Percentiles rank a stretch among this genome's conserved stretches.
Evolutionary conservation across 2,329 filamentous ascomycete genomes (phyloP).

Genomic region (Coniella vitis): DNA sequence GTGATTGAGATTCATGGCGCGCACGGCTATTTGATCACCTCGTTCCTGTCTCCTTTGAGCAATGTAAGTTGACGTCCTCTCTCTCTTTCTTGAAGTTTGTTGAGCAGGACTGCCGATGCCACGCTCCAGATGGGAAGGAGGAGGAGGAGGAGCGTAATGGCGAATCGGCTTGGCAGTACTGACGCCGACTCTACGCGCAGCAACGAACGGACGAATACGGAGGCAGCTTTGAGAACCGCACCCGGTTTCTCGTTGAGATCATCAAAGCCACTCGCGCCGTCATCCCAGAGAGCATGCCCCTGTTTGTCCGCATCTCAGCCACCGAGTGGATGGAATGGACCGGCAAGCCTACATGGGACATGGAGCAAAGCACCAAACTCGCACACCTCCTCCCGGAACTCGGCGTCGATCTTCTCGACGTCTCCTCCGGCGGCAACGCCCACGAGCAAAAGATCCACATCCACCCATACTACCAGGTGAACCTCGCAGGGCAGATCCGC

Average conservation of each 20-base stretch:
- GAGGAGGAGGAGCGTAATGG: too few relatives aligned
- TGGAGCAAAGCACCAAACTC: constrained; percentile 60
- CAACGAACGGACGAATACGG: constrained; percentile 59
- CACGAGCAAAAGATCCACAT: constrained; percentile 51
- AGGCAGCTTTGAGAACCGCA: constrained; percentile 58
- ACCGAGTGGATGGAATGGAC: constrained; percentile 55
- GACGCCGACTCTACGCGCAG: constrained; percentile 21
- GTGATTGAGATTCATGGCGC: constrained; percentile 63
- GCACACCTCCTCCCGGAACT: constrained; percentile 62
- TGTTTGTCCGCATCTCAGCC: constrained; percentile 53
- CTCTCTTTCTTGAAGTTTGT: background rate
- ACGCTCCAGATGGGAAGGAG: too few relatives aligned
- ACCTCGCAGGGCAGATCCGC: constrained; percentile 66
- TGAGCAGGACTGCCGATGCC: background rate
- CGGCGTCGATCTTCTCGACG: constrained; percentile 78
- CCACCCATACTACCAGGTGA: constrained; percentile 65
- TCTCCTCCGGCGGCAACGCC: constrained; percentile 70
- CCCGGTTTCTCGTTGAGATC: constrained; percentile 52
- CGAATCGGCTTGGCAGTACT: too few relatives aligned
- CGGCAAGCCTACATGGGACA: constrained; percentile 52
- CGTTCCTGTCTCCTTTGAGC: constrained; percentile 55
- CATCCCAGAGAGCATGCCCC: constrained; percentile 47
- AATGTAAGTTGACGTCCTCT: constrained; percentile 34
- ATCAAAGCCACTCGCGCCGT: constrained; percentile 42
- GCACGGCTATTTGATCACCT: constrained; percentile 60